phyloP scores from a whole-genome alignment of 805 yeast species.

The Pichia cabralensis region DNA sequence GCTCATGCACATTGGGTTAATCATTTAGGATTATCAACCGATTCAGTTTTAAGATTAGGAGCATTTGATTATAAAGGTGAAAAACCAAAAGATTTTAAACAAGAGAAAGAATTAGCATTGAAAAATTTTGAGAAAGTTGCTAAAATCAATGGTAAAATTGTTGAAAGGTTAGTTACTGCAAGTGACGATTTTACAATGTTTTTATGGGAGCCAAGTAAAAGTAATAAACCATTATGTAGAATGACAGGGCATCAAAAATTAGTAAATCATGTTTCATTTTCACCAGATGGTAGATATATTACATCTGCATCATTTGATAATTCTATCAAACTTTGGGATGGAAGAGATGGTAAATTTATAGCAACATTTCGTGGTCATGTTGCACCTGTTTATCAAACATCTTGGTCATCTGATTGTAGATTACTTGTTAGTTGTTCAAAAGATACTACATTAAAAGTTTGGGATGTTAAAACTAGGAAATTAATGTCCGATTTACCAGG shows the following conservation, averaged over 20 bases:
- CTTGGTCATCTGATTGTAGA: conserved; percentile 95
- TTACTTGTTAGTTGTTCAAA: conserved; percentile 87
- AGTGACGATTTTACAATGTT: conserved; percentile 98
- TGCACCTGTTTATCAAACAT: conserved; percentile 93
- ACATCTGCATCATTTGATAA: conserved; percentile 95
- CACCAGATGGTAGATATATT: conserved; percentile 88
- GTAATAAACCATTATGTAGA: conserved; percentile 76
- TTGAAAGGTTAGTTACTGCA: conserved; percentile 86
- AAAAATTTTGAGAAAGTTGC: conserved; percentile 56
- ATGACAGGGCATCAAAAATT: conserved; percentile 98
- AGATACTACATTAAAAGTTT: conserved; percentile 90
- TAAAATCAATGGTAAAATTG: conserved; percentile 39
- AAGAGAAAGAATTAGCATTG: conserved; percentile 43
- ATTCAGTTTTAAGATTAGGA: conserved; percentile 77
- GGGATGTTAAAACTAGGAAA: conserved; percentile 87
- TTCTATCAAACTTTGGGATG: conserved; percentile 94
- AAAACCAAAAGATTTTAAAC: conserved; percentile 34
- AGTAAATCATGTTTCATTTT: conserved; percentile 90
- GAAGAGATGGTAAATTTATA: conserved; percentile 79
- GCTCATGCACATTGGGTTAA: conserved; percentile 98
- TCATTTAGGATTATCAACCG: conserved; percentile 86
- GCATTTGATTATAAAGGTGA: conserved; percentile 69
- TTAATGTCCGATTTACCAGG: conserved; percentile 89
- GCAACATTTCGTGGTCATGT: conserved; percentile 95
- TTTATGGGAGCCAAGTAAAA: conserved; percentile 83